These are phyloP conservation scores for Talaromyces wortmannii DNA, from an alignment of 495 filamentous ascomycete genomes.

Conservation along the genomic window DNA sequence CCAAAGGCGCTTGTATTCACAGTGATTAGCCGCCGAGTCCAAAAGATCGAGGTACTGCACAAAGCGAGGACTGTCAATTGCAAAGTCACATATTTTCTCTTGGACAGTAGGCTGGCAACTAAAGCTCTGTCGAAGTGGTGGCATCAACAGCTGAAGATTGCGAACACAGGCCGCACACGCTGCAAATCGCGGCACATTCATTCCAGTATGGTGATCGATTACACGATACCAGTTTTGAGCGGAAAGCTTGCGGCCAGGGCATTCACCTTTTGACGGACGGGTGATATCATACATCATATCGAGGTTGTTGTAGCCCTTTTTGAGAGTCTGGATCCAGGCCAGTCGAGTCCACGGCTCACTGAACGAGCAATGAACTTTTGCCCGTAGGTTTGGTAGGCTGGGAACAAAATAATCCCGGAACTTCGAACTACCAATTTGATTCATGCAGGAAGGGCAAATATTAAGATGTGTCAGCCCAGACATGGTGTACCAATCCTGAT, in stretches of 20 bases:
- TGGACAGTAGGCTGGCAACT: slow-evolving; percentile 17
- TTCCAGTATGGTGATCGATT: slow-evolving; percentile 43
- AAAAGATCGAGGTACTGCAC: slow-evolving; percentile 57
- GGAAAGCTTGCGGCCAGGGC: slow-evolving; percentile 41
- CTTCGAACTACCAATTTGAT: slow-evolving; percentile 44
- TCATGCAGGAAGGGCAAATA: slow-evolving; percentile 59
- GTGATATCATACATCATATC: slow-evolving; percentile 49
- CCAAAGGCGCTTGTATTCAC: slow-evolving; percentile 20
- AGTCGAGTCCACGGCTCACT: slow-evolving; percentile 59
- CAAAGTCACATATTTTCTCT: slow-evolving; percentile 41
- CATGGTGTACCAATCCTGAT: slow-evolving; percentile 62
- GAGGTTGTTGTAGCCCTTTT: slow-evolving; percentile 44
- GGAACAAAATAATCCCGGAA: slow-evolving; percentile 48
- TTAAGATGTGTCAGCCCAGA: slow-evolving; percentile 46
- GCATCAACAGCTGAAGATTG: slow-evolving; percentile 45
- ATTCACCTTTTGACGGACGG: slow-evolving; percentile 37
- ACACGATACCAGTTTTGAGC: slow-evolving; percentile 53
- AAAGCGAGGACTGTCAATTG: slow-evolving; percentile 45
- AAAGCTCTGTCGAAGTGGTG: slow-evolving; percentile 42
- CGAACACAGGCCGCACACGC: slow-evolving; percentile 48
- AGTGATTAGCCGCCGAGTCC: slow-evolving; percentile 44
- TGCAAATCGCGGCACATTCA: slow-evolving; percentile 48
- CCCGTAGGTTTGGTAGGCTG: slow-evolving; percentile 28
- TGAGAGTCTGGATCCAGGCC: slow-evolving; percentile 57
- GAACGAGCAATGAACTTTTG: slow-evolving; percentile 49